phyloP scores from a whole-genome alignment of 2,329 filamentous ascomycete genomes.

The Cytospora mali region DNA sequence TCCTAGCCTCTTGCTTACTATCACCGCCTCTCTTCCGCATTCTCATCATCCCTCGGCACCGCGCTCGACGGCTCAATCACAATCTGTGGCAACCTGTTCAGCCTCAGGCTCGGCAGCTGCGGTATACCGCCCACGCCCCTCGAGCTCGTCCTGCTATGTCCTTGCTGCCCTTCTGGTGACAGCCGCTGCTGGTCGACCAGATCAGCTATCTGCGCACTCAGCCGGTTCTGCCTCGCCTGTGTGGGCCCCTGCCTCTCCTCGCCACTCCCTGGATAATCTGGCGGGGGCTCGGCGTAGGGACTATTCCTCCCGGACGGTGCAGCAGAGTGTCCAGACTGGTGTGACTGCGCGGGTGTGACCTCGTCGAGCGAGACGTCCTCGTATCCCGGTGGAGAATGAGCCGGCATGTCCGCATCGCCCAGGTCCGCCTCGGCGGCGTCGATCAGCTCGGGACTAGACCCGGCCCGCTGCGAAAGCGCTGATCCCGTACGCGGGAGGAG shows the following conservation, averaged over 20 bases:
- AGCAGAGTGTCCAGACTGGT: slow-evolving; percentile 15
- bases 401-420: slow-evolving; percentile 49
- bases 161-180: background rate
- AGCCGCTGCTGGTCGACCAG: slow-evolving; percentile 30
- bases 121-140: slow-evolving; percentile 46
- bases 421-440: slow-evolving; percentile 50
- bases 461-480: slow-evolving; percentile 43
- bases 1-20: background rate
- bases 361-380: slow-evolving; percentile 52
- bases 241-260: too few species aligned
- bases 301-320: slow-evolving; percentile 42
- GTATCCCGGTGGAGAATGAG: slow-evolving; percentile 54
- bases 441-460: slow-evolving; percentile 55
- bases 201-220: slow-evolving; percentile 39
- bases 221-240: slow-evolving; percentile 37
- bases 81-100: slow-evolving; percentile 57
- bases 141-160: slow-evolving; percentile 29
- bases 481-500: slow-evolving; percentile 34
- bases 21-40: slow-evolving; percentile 7
- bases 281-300: slow-evolving; percentile 52
- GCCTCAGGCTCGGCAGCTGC: slow-evolving; percentile 55
- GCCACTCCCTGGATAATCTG: slow-evolving; percentile 55
- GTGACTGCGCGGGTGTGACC: slow-evolving; percentile 36
- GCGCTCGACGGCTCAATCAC: slow-evolving; percentile 58
- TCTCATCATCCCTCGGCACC: slow-evolving; percentile 33